A percentile compares a stretch with the other conserved stretches of the same genome.
Conservation (phyloP, 225 moss, liverwort and hornwort species). For the Neckera pumila region DNA sequence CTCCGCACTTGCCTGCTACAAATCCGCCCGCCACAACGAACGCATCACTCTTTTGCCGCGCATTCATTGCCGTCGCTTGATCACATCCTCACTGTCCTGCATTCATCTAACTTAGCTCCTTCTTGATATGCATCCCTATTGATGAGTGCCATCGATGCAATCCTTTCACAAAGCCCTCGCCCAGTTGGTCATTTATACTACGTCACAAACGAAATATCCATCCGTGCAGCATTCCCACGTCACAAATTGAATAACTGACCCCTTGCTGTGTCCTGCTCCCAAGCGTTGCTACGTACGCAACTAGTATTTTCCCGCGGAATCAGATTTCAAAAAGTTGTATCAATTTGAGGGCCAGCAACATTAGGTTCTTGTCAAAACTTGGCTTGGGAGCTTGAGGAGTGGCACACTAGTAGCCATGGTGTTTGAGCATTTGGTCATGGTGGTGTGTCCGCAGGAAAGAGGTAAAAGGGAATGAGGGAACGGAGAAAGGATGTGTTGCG, state of each 20-base stretch:
- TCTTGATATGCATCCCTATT: neutral
- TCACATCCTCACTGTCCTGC: too few species aligned
- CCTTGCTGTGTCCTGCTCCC: neutral
- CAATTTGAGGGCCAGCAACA: neutral
- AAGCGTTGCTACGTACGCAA: neutral
- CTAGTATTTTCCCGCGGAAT: neutral
- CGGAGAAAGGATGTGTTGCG: neutral
- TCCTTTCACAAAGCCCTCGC: neutral
- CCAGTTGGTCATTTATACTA: neutral
- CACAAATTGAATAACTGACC: neutral
- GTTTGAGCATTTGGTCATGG: conserved; percentile 11
- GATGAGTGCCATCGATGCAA: neutral
- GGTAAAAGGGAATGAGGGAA: conserved; percentile 24
- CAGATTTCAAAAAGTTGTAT: neutral
- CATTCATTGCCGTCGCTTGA: too few species aligned
- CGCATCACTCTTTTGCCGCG: too few species aligned
- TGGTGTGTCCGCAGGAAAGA: conserved; percentile 14
- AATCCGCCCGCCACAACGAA: too few species aligned
- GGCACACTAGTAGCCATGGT: neutral
- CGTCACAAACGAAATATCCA: too few species aligned
- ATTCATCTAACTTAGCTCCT: too few species aligned
- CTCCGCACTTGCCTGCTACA: too few species aligned
- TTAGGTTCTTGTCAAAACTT: neutral
- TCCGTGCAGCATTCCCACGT: neutral
- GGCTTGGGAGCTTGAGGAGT: neutral